Base-by-base conservation (phyloP, 768 basidiomycete species). In the Aureoboletus auriporus region DNA sequence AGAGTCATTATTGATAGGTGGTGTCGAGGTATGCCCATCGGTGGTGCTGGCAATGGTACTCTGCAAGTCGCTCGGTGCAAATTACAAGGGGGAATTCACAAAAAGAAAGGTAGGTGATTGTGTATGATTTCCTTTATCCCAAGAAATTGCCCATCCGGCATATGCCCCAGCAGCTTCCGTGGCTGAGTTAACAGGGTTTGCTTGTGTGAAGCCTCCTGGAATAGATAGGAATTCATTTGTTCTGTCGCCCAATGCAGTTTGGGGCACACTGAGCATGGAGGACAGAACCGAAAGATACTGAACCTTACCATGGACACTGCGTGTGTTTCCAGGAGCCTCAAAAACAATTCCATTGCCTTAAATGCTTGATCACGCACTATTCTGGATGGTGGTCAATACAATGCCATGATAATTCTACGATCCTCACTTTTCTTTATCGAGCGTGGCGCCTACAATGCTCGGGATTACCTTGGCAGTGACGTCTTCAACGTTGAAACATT, bases 121-220 rank as follows among this genome's bases (percentile, higher is more conserved):
- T n/a, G 10, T 3, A 2, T 16, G 5, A 12, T 46, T 70, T 28
- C 45, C 75, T 87, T 89, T 70, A 83, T 93, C 26, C 88, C 84
- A 0, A 97, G 92, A 88, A 37, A 97, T 91, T 2, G 95, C 95
- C 95, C 95, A 98, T 6, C 93, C 92, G 12, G 95, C 94, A 4
- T 98, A 71, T 14, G 85, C 88, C 8, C 89, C 86, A 14, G 94
- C 95, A 3, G 93, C 94, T 0, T 93, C 93, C 0, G 93, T 84
- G 0, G 95, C 93, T 5, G 84, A 84, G 56, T 84, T 92, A 12
- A 90, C 90, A 2, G 95, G 69, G 10, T 75, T 58, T 39, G 54
- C 51, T 49, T 61, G 54, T 39, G 54, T 59, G 35, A 65, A 58
- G 7, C 58, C 59, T n/a, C 64, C 60, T 29, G 69, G 53, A 46